Base-by-base conservation (phyloP, 2,329 filamentous ascomycete genomes). In the Scedosporium apiospermum region DNA sequence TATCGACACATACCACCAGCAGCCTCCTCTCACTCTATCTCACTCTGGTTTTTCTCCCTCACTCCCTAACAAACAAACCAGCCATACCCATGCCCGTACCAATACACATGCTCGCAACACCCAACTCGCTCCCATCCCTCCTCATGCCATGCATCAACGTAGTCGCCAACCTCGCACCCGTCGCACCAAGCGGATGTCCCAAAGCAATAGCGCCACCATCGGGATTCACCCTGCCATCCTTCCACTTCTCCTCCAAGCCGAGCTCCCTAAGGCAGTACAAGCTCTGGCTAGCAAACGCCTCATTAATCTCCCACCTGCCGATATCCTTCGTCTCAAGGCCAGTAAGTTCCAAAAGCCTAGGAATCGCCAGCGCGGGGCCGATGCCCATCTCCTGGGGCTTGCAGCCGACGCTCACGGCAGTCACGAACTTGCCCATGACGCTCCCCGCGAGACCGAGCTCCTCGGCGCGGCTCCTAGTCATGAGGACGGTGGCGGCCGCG, bases 131-230 rank as follows among this genome's bases (percentile, higher is more conserved):
- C 1, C 86, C 90, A 75, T 75, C 85, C 77, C 85, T 90, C 71
- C 78, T 88, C 81, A 75, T 83, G 72, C 77, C 96, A 72, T 78
- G 84, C 68, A 81, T 68, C 67, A 93, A 73, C 60, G 90, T 93
- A 58, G 86, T 86, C 68, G 92, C 76, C 82, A 96, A 88, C 67
- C 93, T 81, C 34, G 89, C 91, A 41, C 91, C 91, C 4, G 93
- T 97, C 38, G 92, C 93, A 57, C 93, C 93, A 1, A 97, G 81
- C 5, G 93, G 93, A 73, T 97, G 93, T 1, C 93, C 93, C 26
- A 97, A 77, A n/a, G 93, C 93, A 73, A 97, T 96, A 2, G 93
- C 93, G 38, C 93, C 93, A 65, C 93, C 93, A 69, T 96, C 92
- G 0, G 91, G 91, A 76, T 98, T 98, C 18, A 97, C 89, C 75